These are phyloP conservation scores for Pseudogymnoascus sp. DNA, from an alignment of 2,329 filamentous ascomycete species.

Conservation along the genomic window DNA sequence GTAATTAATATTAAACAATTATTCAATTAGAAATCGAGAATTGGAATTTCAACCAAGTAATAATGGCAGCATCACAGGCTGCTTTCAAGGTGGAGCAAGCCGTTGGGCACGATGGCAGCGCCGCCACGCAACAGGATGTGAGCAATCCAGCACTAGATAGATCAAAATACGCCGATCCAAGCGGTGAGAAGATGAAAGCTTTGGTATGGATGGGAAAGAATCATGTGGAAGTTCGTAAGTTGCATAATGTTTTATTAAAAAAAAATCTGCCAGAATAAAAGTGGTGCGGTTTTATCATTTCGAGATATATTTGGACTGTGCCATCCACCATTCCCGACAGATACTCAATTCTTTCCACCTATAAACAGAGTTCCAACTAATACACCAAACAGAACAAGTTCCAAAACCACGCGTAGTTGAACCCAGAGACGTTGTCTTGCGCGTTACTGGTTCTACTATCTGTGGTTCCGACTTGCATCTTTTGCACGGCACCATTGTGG, in stretches of 20 bases:
- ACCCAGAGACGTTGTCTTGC: constrained; percentile 25
- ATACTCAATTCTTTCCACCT: not conserved
- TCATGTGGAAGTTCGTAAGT: constrained; percentile 57
- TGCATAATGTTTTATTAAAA: not conserved
- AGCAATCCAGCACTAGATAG: constrained; percentile 51
- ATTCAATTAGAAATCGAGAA: not conserved
- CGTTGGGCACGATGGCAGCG: constrained; percentile 60
- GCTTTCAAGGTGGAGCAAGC: constrained; percentile 60
- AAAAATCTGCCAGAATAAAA: not conserved
- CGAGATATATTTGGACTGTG: not conserved
- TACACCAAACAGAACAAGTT: constrained; percentile 15
- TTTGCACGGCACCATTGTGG: constrained; percentile 32
- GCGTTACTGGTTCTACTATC: constrained; percentile 28
- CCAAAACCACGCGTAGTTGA: constrained; percentile 26
- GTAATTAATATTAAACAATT: not conserved
- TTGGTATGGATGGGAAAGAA: constrained; percentile 79
- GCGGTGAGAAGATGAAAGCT: constrained; percentile 65
- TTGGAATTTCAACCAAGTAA: not conserved
- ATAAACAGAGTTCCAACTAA: not conserved
- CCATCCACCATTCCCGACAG: too few relatives aligned
- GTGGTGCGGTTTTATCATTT: not conserved
- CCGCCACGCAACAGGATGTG: constrained; percentile 61
- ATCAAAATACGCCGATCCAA: constrained; percentile 41
- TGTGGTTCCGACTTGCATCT: constrained; percentile 30
- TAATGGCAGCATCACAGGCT: constrained; percentile 40